Conservation (phyloP, 164 flowering plant genomes). For the Annona cherimola region DNA sequence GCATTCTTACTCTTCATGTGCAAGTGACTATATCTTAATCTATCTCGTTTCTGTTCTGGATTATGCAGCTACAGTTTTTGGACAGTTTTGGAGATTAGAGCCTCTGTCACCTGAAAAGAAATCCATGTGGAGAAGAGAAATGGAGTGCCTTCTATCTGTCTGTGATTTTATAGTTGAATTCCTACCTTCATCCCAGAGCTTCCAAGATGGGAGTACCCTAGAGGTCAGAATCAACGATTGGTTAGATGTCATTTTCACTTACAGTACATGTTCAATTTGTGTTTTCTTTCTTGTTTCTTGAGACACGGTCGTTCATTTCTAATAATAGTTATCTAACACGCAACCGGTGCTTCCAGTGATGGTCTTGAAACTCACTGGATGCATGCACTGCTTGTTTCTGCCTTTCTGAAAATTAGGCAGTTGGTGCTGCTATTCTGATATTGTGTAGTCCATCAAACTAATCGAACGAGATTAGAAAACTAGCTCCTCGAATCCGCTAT, state of each 20-base stretch:
- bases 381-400: too few relatives aligned
- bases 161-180: constrained; percentile 91
- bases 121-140: constrained; percentile 86
- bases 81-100: constrained; percentile 67
- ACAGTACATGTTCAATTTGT: neutral
- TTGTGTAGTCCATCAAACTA: too few relatives aligned
- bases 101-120: constrained; percentile 74
- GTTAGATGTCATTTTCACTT: neutral
- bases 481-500: too few relatives aligned
- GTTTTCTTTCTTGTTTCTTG: neutral
- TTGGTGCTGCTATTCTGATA: too few relatives aligned
- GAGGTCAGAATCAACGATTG: constrained; percentile 44
- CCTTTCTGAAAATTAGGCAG: too few relatives aligned
- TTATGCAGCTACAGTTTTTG: constrained; percentile 77
- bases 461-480: too few relatives aligned
- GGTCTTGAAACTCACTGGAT: neutral
- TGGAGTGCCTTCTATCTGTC: constrained; percentile 81
- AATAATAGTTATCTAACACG: too few relatives aligned
- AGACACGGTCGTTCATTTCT: too few relatives aligned
- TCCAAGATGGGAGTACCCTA: constrained; percentile 43
- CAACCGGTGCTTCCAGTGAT: neutral
- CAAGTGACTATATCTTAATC: neutral
- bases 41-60: constrained; percentile 3
- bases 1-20: neutral
- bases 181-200: constrained; percentile 36